Base-by-base conservation (phyloP, 2,329 filamentous ascomycete genomes). In the Periconia digitata region DNA sequence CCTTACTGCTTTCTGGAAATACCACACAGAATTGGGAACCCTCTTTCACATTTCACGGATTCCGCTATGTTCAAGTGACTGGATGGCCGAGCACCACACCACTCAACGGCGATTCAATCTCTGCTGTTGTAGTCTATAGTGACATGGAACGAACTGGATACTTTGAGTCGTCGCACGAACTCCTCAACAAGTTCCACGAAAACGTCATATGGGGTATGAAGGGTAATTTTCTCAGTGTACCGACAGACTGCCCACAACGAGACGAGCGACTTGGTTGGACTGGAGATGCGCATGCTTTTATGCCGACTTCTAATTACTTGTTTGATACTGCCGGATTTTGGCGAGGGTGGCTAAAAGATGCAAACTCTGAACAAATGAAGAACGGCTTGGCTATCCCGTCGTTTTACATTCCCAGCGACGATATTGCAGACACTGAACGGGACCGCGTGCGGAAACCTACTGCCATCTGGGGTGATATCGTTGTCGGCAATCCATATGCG, bases 181-280 rank as follows among this genome's bases (percentile, higher is more conserved):
- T 76, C 3, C 53, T 85, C 21, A 85, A 83, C 54, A 67, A 77
- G 39, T 73, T 85, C 4, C 77, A 84, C 52, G 45, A 72, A 1
- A 85, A 85, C 45, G 73, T 79, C 0, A 58, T 70, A 23, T 84
- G 82, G 82, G 76, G 75, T 5, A 82, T 83, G 76, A 74, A 75
- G 22, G 80, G 80, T 0, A 85, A 85, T 54, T 84, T 85, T 15
- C 21, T 40, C 7, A 24, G 20, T 16, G 20, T 40, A 8, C 38
- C 38, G 6, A 40, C 38, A 15, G 38, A 40, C 21, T 24, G 38
- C 13, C 38, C 38, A n/a, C 38, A 40, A 15, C 38, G 38, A n/a
- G 21, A 40, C 38, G 38, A 40, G 38, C 38, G 38, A 8, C 21
- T 40, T 4, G 76, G 75, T 4, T 82, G 83, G 76, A 74, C 74